phyloP scores from a whole-genome alignment of 2,329 filamentous ascomycete genomes.

The Ceratocystis lukuohia region DNA sequence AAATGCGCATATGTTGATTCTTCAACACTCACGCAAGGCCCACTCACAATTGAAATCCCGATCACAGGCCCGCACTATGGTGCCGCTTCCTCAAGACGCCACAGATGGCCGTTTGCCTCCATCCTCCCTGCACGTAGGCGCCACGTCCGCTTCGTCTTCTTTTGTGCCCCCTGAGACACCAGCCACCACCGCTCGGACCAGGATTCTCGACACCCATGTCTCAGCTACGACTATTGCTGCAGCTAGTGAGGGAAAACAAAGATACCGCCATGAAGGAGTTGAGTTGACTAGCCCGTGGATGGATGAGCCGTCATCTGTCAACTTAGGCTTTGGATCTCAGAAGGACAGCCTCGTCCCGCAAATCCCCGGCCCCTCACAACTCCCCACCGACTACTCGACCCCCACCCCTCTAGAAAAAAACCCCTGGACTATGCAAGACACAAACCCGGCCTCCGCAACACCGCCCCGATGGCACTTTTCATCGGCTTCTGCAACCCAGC shows the following conservation, averaged over 20 bases:
- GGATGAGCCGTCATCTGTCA: conserved; percentile 17
- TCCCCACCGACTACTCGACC: conserved; percentile 14
- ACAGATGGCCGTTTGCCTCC: conserved; percentile 2
- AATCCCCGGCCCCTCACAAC: conserved; percentile 17
- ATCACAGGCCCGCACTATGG: not conserved
- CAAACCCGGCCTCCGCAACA: conserved; percentile 5
- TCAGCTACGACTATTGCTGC: not conserved
- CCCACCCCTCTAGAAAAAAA: conserved; percentile 14
- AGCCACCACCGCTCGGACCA: conserved; percentile 18
- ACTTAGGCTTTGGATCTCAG: conserved; percentile 13
- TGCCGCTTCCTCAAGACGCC: not conserved
- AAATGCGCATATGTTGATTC: conserved; percentile 10
- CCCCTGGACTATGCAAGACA: conserved; percentile 15
- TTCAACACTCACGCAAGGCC: conserved; percentile 3
- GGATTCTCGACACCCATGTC: conserved; percentile 14
- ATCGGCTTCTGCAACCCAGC: not conserved
- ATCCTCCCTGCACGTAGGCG: conserved; percentile 1
- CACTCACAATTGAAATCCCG: not conserved
- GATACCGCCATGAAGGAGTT: not conserved
- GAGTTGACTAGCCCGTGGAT: conserved; percentile 17
- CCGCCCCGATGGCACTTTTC: not conserved
- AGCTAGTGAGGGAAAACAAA: conserved; percentile 2
- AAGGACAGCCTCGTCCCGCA: conserved; percentile 7
- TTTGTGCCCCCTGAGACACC: conserved; percentile 17
- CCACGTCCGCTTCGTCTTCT: conserved; percentile 10